Evolutionary conservation across 1,139 yeast genomes (phyloP).

Genomic region (Barnettozyma hawaiiensis): DNA sequence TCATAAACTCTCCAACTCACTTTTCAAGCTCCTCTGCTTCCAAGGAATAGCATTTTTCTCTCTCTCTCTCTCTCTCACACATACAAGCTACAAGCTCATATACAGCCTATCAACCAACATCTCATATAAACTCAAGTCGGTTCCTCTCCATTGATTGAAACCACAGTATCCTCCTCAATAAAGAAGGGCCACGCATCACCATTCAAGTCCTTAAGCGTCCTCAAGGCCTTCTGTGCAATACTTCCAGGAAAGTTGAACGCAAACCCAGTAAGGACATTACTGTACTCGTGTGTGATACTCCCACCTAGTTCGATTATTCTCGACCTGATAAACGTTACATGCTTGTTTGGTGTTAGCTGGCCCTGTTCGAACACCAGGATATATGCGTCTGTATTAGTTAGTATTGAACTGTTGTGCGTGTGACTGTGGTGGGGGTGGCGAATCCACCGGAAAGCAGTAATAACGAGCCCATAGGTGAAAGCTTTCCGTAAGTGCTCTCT

Average conservation of each 20-base stretch:
- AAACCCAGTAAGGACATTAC: constrained; percentile 35
- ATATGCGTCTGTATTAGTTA: constrained; percentile 21
- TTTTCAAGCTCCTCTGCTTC: too few species aligned
- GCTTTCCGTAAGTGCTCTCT: too few species aligned
- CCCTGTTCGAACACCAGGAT: constrained; percentile 26
- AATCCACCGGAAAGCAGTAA: too few species aligned
- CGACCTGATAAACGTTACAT: constrained; percentile 26
- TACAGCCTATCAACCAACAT: too few species aligned
- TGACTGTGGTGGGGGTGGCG: background rate
- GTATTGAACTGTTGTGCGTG: too few species aligned
- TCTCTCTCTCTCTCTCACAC: too few species aligned
- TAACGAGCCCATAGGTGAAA: too few species aligned
- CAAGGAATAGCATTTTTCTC: too few species aligned
- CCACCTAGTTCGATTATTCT: constrained; percentile 34
- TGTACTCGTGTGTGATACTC: constrained; percentile 34
- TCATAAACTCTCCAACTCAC: too few species aligned
- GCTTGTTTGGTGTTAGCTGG: constrained; percentile 12
- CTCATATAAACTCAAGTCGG: background rate
- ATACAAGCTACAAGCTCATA: too few species aligned
- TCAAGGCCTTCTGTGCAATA: constrained; percentile 18
- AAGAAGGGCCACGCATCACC: constrained; percentile 33
- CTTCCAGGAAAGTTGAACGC: constrained; percentile 29
- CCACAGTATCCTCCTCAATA: constrained; percentile 35
- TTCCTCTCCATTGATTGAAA: constrained; percentile 18
- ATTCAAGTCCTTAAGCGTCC: constrained; percentile 13